Percentiles rank a stretch among this genome's conserved stretches.
Conservation (phyloP, 148 eudicot genomes). For the Rhododendron ovatum region DNA sequence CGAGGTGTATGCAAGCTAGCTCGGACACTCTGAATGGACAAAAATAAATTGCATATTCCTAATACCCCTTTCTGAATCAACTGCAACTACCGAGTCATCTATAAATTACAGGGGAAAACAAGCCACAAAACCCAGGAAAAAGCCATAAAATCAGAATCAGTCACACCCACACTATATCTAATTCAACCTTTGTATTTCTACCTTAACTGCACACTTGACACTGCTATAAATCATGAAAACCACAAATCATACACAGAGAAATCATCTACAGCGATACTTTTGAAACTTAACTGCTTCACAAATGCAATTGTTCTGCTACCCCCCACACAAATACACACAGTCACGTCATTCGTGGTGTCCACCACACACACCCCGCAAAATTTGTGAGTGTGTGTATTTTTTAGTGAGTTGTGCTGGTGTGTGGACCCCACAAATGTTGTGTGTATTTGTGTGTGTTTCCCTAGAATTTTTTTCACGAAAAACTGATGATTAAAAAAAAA, state of each 20-base stretch:
- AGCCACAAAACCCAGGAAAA: background rate
- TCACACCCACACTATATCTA: background rate
- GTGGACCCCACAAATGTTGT: too few relatives aligned
- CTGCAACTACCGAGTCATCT: background rate
- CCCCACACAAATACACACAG: background rate
- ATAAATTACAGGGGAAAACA: background rate
- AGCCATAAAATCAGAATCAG: background rate
- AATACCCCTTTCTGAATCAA: background rate
- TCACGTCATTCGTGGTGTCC: background rate
- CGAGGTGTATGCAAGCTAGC: background rate
- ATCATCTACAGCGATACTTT: background rate
- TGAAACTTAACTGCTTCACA: background rate
- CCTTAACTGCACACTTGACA: background rate
- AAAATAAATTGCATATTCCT: background rate
- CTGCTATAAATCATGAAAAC: background rate
- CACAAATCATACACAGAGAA: background rate
- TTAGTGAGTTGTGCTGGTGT: too few relatives aligned
- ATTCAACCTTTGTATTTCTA: background rate
- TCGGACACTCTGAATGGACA: background rate
- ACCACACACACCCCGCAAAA: background rate
- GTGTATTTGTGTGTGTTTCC: background rate
- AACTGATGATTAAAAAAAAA: background rate
- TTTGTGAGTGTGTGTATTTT: too few relatives aligned
- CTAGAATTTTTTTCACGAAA: background rate
- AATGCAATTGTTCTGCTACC: too few relatives aligned